These are phyloP conservation scores for Boletus semigastroideus DNA, from an alignment of 1,284 basidiomycete species.

Conservation along the genomic window DNA sequence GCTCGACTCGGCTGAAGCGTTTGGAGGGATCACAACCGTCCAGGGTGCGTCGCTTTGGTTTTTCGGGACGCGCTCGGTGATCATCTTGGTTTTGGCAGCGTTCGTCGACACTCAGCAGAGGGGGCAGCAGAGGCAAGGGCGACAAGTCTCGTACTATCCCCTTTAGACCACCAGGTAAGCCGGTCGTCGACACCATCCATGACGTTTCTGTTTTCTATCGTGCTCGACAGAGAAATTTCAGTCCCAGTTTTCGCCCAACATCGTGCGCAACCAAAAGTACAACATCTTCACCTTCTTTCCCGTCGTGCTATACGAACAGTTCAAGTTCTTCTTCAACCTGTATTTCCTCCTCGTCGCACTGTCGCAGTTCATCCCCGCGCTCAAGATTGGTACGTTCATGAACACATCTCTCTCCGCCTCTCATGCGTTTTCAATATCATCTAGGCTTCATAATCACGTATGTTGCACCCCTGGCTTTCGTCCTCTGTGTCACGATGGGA, in stretches of 20 bases:
- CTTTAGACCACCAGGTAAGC: conserved; percentile 69
- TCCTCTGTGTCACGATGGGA: conserved; percentile 93
- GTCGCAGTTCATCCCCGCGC: conserved; percentile 92
- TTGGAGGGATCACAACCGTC: conserved; percentile 24
- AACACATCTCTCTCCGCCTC: conserved; percentile 14
- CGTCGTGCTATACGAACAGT: conserved; percentile 97
- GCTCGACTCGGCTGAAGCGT: conserved; percentile 30
- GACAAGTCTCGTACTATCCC: conserved; percentile 79
- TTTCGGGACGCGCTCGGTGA: background rate
- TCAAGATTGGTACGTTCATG: conserved; percentile 94
- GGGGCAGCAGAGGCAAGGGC: conserved; percentile 37
- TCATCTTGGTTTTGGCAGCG: conserved; percentile 22
- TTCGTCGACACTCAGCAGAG: conserved; percentile 32
- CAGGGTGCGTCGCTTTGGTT: conserved; percentile 19
- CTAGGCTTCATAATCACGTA: conserved; percentile 95
- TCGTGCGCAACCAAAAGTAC: conserved; percentile 98
- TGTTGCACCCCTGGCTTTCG: conserved; percentile 94
- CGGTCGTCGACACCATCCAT: background rate
- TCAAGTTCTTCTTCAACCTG: conserved; percentile 99
- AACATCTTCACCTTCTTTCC: conserved; percentile 93
- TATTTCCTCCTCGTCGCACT: conserved; percentile 98
- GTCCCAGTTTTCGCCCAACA: conserved; percentile 75
- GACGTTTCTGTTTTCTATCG: background rate
- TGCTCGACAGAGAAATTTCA: conserved; percentile 60
- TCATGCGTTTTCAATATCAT: background rate